Conservation (phyloP, 1,284 basidiomycete genomes). For the Chiua sp. region DNA sequence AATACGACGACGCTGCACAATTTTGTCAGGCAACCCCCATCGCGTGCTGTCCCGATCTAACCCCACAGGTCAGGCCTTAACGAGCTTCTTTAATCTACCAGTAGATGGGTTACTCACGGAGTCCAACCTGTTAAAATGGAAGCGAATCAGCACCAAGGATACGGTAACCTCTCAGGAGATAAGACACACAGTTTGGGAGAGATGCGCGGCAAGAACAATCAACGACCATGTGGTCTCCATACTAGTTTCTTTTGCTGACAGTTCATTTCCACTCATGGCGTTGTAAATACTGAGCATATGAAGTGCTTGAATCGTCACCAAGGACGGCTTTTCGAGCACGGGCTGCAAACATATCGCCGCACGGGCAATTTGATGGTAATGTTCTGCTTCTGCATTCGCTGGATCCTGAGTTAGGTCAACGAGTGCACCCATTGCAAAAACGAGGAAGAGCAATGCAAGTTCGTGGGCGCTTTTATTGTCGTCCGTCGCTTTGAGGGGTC, state of each 20-base stretch:
- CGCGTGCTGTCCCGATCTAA: conserved; percentile 62
- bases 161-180: conserved; percentile 9
- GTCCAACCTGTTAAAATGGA: conserved; percentile 51
- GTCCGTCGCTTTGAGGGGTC: conserved; percentile 25
- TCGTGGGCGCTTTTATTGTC: conserved; percentile 53
- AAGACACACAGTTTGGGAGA: conserved; percentile 61
- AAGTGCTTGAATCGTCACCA: conserved; percentile 67
- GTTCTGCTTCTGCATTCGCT: conserved; percentile 53
- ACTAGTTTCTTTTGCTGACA: conserved; percentile 43
- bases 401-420: conserved; percentile 49
- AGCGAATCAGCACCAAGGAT: conserved; percentile 16
- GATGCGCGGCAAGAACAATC: conserved; percentile 57
- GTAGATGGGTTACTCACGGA: conserved; percentile 48
- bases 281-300: conserved; percentile 63
- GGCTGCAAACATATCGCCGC: conserved; percentile 65
- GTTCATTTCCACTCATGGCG: conserved; percentile 50
- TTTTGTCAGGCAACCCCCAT: conserved; percentile 58
- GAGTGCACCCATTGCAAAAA: conserved; percentile 65
- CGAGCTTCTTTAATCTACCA: conserved; percentile 9
- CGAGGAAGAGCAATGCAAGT: conserved; percentile 63
- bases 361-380: conserved; percentile 63
- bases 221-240: conserved; percentile 71
- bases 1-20: conserved; percentile 56
- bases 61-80: conserved; percentile 20
- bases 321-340: conserved; percentile 67